Evolutionary conservation across 257 asterid genomes (phyloP).

Genomic region (Capsicum chinense): DNA sequence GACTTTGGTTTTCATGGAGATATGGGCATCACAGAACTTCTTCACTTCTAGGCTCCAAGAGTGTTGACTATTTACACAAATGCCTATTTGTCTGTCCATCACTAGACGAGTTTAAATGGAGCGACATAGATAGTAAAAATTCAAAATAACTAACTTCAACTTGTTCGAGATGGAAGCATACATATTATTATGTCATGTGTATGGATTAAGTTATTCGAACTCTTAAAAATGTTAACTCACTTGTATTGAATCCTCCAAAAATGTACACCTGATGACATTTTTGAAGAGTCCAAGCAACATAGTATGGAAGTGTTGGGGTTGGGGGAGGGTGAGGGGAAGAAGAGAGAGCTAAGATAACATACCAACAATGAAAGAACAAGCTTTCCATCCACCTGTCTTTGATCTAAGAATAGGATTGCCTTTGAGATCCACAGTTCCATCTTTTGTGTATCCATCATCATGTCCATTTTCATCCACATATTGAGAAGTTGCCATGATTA

Average conservation of each 20-base stretch:
- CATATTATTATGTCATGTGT: too few species aligned
- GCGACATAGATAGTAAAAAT: not conserved
- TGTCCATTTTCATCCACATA: slow-evolving; percentile 47
- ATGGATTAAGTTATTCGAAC: too few species aligned
- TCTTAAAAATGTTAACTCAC: too few species aligned
- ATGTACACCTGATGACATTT: too few species aligned
- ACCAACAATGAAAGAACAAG: slow-evolving; percentile 89
- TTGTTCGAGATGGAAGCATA: not conserved
- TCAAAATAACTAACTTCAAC: not conserved
- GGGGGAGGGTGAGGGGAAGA: not conserved
- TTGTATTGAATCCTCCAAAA: too few species aligned
- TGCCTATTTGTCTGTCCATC: not conserved
- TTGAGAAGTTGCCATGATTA: slow-evolving; percentile 33
- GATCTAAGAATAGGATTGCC: slow-evolving; percentile 82
- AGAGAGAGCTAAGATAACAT: slow-evolving; percentile 23
- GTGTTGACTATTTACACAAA: not conserved
- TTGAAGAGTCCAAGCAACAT: too few species aligned
- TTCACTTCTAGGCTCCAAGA: not conserved
- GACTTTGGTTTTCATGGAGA: not conserved
- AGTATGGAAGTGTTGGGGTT: not conserved
- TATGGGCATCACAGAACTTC: not conserved
- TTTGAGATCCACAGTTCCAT: slow-evolving; percentile 80
- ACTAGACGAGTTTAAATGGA: not conserved
- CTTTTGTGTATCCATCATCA: slow-evolving; percentile 59
- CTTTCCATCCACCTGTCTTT: slow-evolving; percentile 86